These are phyloP conservation scores for Sugiyamaella valdiviana DNA, from an alignment of 805 yeast genomes.

Conservation along the genomic window DNA sequence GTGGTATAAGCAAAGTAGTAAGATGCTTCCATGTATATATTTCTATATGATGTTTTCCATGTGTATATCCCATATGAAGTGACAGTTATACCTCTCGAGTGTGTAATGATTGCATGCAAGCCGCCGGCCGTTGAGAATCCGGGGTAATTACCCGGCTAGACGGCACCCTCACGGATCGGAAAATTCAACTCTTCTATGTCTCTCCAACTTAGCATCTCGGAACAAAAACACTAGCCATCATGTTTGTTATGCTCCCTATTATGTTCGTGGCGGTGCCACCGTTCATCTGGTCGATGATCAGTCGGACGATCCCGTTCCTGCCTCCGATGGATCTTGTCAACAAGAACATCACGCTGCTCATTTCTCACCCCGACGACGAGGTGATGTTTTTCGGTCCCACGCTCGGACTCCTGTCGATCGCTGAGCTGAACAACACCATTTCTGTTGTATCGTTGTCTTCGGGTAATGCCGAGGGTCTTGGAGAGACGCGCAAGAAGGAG, in stretches of 20 bases:
- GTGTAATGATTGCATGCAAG: background rate
- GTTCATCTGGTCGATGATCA: slow-evolving; percentile 12
- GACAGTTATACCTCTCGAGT: no score
- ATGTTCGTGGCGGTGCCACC: slow-evolving; percentile 14
- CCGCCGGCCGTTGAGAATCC: background rate
- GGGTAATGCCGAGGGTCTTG: slow-evolving; percentile 75
- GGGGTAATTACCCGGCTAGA: background rate
- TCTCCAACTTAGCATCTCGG: background rate
- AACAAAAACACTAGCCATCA: background rate
- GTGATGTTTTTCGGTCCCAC: slow-evolving; percentile 95
- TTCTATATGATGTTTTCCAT: no score
- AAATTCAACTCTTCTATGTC: background rate
- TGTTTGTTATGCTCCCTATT: slow-evolving; percentile 9
- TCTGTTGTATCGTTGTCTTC: slow-evolving; percentile 63
- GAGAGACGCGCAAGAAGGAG: slow-evolving; percentile 56
- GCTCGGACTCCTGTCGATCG: slow-evolving; percentile 45
- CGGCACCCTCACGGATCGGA: background rate
- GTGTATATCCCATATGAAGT: no score
- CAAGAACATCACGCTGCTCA: slow-evolving; percentile 39
- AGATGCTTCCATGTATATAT: no score
- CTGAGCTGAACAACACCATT: slow-evolving; percentile 45
- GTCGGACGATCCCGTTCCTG: slow-evolving; percentile 8
- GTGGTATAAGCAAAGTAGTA: no score
- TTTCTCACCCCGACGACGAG: slow-evolving; percentile 98
- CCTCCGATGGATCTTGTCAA: slow-evolving; percentile 17